Percentiles rank a stretch among this genome's conserved stretches.
Conservation (phyloP, 2,329 filamentous ascomycete genomes). For the Colletotrichum sublineola region DNA sequence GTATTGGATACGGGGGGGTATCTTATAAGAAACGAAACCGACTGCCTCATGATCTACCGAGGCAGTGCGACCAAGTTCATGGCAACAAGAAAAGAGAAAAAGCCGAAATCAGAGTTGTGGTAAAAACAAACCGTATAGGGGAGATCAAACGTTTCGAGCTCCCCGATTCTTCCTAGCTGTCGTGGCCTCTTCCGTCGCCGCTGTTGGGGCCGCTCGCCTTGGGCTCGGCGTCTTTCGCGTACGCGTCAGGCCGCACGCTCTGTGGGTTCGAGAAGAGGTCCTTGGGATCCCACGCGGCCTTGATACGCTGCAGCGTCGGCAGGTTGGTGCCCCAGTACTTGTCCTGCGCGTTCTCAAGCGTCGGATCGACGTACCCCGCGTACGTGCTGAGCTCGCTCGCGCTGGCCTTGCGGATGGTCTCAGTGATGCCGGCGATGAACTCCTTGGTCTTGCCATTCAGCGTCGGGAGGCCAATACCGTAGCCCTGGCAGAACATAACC, state of each 20-base stretch:
- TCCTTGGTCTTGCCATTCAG: constrained; percentile 60
- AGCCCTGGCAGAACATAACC: constrained; percentile 74
- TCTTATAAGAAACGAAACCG: constrained; percentile 2
- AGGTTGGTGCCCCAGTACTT: constrained; percentile 70
- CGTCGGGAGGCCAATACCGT: constrained; percentile 64
- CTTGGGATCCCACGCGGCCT: constrained; percentile 64
- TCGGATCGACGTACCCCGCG: constrained; percentile 73
- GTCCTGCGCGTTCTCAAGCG: constrained; percentile 58
- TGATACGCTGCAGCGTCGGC: constrained; percentile 61
- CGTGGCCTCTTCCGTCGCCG: neutral
- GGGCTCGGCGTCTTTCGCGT: constrained; percentile 24
- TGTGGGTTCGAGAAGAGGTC: constrained; percentile 72
- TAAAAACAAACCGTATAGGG: neutral
- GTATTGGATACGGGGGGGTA: constrained; percentile 35
- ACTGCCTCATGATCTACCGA: constrained; percentile 27
- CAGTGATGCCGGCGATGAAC: constrained; percentile 67
- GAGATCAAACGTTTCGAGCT: constrained; percentile 24
- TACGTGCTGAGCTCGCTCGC: constrained; percentile 65
- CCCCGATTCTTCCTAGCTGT: constrained; percentile 36
- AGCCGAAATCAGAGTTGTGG: constrained; percentile 1
- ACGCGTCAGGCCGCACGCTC: constrained; percentile 57
- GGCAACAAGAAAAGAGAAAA: constrained; percentile 7
- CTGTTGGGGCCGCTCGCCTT: constrained; percentile 13
- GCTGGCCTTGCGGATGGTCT: constrained; percentile 55
- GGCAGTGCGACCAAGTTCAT: constrained; percentile 2